Conservation (phyloP, 1,139 yeast species). For the Hyphopichia pseudoburtonii region DNA sequence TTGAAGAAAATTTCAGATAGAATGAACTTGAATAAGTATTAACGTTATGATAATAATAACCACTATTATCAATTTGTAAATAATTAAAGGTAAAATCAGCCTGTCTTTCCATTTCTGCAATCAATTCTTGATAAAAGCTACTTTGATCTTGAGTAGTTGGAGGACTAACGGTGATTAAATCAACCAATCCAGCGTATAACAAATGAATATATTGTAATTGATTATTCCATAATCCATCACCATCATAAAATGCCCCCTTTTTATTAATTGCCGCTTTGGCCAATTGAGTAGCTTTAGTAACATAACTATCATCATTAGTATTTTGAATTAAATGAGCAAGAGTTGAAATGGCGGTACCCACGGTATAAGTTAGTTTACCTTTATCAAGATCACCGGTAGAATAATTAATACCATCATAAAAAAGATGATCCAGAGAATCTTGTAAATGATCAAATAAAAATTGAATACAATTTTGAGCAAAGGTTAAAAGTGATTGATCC, state of each 20-base stretch:
- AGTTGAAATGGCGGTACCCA: conserved; percentile 25
- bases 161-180: conserved; percentile 6
- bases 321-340: conserved; percentile 16
- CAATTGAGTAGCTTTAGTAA: conserved; percentile 8
- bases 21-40: conserved; percentile 7
- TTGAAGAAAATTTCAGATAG: conserved; percentile 8
- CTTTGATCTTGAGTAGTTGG: not conserved
- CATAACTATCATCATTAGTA: conserved; percentile 8
- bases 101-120: conserved; percentile 14
- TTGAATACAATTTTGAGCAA: conserved; percentile 22
- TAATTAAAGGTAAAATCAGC: conserved; percentile 13
- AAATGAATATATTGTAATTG: conserved; percentile 11
- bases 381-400: conserved; percentile 14
- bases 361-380: conserved; percentile 28
- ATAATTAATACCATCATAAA: conserved; percentile 23
- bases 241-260: conserved; percentile 10
- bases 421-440: conserved; percentile 24
- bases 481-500: conserved; percentile 18
- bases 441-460: conserved; percentile 23
- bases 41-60: conserved; percentile 8
- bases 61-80: conserved; percentile 13
- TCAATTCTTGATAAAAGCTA: conserved; percentile 1
- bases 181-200: conserved; percentile 12
- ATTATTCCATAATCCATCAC: conserved; percentile 12
- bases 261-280: conserved; percentile 9